Evolutionary conservation across 139 green algal genomes (phyloP).

Genomic region (Pseudopediastrum boryanum): DNA sequence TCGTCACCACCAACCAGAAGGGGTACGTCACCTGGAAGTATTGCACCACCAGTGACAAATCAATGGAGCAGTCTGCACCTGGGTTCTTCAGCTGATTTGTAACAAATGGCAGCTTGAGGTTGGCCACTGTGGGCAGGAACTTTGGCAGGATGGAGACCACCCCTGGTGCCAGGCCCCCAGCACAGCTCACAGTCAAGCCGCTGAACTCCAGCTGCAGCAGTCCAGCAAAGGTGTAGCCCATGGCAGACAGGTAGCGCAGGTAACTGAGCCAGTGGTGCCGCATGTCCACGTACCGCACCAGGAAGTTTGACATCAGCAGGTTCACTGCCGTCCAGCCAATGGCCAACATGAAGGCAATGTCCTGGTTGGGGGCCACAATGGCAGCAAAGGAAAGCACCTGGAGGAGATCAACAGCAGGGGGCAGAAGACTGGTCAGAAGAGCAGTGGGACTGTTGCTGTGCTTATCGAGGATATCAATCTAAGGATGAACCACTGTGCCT

Average conservation of each 20-base stretch:
- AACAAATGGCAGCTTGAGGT: not conserved
- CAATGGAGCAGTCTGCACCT: slow-evolving; percentile 10
- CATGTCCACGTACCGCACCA: slow-evolving; percentile 56
- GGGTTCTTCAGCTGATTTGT: not conserved
- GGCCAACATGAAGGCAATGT: slow-evolving; percentile 70
- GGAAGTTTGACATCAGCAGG: slow-evolving; percentile 68
- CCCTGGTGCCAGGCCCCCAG: slow-evolving; percentile 38
- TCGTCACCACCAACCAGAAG: slow-evolving; percentile 9
- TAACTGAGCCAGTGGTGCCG: slow-evolving; percentile 32
- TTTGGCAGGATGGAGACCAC: slow-evolving; percentile 31
- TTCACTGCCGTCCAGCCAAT: slow-evolving; percentile 71
- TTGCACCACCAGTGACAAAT: slow-evolving; percentile 7
- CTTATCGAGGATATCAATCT: no score
- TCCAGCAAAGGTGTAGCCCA: slow-evolving; percentile 53
- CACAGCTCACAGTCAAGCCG: slow-evolving; percentile 37
- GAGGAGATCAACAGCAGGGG: not conserved
- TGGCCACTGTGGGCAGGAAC: slow-evolving; percentile 40
- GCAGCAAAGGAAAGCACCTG: slow-evolving; percentile 57
- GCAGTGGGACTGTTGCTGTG: no score
- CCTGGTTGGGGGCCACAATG: slow-evolving; percentile 54
- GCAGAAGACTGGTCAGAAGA: not conserved
- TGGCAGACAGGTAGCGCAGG: slow-evolving; percentile 43
- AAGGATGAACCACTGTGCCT: no score
- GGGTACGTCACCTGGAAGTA: slow-evolving; percentile 33
- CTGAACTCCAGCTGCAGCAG: slow-evolving; percentile 32